Evolutionary conservation across 2,329 filamentous ascomycete genomes (phyloP).

Genomic region (Mycosphaerelloides madeirae): DNA sequence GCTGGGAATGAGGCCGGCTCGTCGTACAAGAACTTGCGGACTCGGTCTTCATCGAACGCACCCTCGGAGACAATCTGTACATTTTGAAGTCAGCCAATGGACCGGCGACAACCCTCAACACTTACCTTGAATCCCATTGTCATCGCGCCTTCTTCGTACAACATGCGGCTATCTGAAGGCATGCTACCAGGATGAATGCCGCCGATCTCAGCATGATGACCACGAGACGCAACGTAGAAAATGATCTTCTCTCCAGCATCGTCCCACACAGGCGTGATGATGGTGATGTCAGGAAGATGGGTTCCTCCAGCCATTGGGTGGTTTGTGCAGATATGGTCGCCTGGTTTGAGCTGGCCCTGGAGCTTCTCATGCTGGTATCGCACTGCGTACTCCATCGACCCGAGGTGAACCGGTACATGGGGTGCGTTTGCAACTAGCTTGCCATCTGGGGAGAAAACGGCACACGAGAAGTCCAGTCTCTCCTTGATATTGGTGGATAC

Average conservation of each 20-base stretch:
- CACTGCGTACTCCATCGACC: slow-evolving; percentile 42
- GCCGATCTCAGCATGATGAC: slow-evolving; percentile 40
- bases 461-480: slow-evolving; percentile 42
- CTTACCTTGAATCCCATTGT: slow-evolving; percentile 24
- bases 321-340: slow-evolving; percentile 41
- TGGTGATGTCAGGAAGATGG: slow-evolving; percentile 41
- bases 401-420: slow-evolving; percentile 41
- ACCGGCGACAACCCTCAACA: slow-evolving; percentile 8
- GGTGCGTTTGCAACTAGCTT: slow-evolving; percentile 41
- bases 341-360: slow-evolving; percentile 32
- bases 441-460: slow-evolving; percentile 41
- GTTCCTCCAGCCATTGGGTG: slow-evolving; percentile 39
- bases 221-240: slow-evolving; percentile 39
- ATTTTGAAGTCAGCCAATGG: slow-evolving; percentile 9
- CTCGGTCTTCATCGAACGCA: slow-evolving; percentile 32
- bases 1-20: slow-evolving; percentile 57
- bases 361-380: slow-evolving; percentile 36
- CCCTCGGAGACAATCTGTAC: slow-evolving; percentile 26
- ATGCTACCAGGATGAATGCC: slow-evolving; percentile 40
- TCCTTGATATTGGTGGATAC: slow-evolving; percentile 49
- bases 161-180: slow-evolving; percentile 39
- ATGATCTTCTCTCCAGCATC: slow-evolving; percentile 27
- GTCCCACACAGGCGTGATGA: slow-evolving; percentile 39
- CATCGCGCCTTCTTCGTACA: slow-evolving; percentile 44
- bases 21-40: slow-evolving; percentile 50